Evolutionary conservation across 768 basidiomycete species (phyloP).

Genomic region (Floccularia luteovirens): DNA sequence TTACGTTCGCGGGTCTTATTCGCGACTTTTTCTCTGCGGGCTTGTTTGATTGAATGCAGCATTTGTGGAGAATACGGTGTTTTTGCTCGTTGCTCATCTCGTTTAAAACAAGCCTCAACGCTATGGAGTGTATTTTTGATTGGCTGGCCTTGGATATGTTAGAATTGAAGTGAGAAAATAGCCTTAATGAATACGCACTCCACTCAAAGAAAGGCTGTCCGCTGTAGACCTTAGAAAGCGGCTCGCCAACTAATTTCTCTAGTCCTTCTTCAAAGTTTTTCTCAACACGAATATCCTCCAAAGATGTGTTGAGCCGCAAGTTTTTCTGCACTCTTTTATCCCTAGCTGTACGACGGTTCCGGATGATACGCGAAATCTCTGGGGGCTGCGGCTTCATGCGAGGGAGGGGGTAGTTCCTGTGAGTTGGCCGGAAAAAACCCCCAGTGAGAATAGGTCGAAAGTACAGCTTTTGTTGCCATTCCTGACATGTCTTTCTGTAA

Average conservation of each 20-base stretch:
- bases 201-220: constrained; percentile 10
- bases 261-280: constrained; percentile 25
- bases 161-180: not conserved
- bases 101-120: constrained; percentile 24
- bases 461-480: constrained; percentile 44
- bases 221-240: not conserved
- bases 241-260: constrained; percentile 1
- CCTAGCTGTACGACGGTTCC: constrained; percentile 27
- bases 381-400: constrained; percentile 75
- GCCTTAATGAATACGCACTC: constrained; percentile 1
- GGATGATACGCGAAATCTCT: constrained; percentile 66
- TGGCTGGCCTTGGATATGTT: constrained; percentile 22
- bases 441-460: constrained; percentile 69
- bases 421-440: constrained; percentile 53
- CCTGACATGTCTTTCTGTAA: constrained; percentile 24
- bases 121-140: constrained; percentile 19
- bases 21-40: constrained; percentile 48
- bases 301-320: constrained; percentile 18
- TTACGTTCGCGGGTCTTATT: constrained; percentile 59
- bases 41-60: constrained; percentile 39
- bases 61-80: constrained; percentile 42
- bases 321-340: constrained; percentile 32
- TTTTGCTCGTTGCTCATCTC: constrained; percentile 32
- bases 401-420: constrained; percentile 66
- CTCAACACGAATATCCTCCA: constrained; percentile 25